Base-by-base conservation (phyloP, 257 asterid species). In the Ilex asprella region DNA sequence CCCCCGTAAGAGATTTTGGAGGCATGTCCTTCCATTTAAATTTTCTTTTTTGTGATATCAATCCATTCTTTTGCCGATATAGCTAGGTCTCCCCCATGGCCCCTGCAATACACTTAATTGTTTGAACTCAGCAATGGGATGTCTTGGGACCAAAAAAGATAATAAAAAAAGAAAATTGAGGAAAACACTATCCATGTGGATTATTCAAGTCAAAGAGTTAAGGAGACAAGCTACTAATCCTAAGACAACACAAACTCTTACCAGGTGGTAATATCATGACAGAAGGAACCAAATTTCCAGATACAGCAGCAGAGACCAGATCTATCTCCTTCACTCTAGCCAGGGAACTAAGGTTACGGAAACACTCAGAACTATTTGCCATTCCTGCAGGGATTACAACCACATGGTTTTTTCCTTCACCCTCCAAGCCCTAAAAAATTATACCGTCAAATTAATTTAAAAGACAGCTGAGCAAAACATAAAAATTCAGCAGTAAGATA, bases 251-350 rank as follows among this genome's bases (percentile, higher is more conserved):
- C 41, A 59, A 68, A 62, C 31, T 67, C 80, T 83, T 71, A 84
- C 98, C 95, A 53, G 96, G 96, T 52, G 87, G 87, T 57, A 86
- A 79, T 68, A 71, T 63, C 32, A 93, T 67, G 65, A 79, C 57
- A 47, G 90, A 81, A 63, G 87, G 92, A 80, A 87, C 87, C 35
- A 93, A 68, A 70, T 75, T 73, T 73, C 94, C 99, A 60, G 87
- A 79, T 68, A 87, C 63, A 65, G 84, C 82, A 16, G 95, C 95
- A 75, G 85, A 75, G 62, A 93, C 63, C 60, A 93, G 66, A 67
- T 87, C 88, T 70, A 72, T 71, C 82, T 93, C 99, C 11, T 81
- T 93, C 69, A 87, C 87, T 69, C 62, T 81, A 29, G 82, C 82
- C 70, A 82, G 66, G 59, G 78, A 73, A 72, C 64, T 79, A 60